phyloP scores from a whole-genome alignment of 139 green algal genomes.

The Zygnema circumcarinatum region DNA sequence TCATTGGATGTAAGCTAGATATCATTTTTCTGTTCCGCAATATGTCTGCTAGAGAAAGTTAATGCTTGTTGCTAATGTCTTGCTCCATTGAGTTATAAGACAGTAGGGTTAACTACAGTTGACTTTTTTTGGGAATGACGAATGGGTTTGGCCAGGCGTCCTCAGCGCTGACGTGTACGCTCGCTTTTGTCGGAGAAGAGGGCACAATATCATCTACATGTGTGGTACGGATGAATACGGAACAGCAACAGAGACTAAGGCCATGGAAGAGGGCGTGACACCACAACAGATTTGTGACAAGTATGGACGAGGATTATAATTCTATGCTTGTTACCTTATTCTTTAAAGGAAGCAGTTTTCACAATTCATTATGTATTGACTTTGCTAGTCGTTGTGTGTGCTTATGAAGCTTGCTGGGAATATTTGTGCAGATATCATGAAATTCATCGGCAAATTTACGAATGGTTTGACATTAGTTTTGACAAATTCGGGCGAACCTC shows the following conservation, averaged over 20 bases:
- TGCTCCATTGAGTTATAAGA: slow-evolving; percentile 97
- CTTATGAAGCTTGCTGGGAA: neutral
- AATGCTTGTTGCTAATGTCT: slow-evolving; percentile 98
- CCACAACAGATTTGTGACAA: slow-evolving; percentile 96
- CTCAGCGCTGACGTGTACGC: slow-evolving; percentile 93
- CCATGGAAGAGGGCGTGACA: slow-evolving; percentile 91
- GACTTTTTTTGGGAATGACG: no score
- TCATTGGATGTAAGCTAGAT: slow-evolving; percentile 85
- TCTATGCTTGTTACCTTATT: neutral
- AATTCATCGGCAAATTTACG: slow-evolving; percentile 91
- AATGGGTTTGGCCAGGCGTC: slow-evolving; percentile 65
- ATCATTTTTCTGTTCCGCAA: neutral
- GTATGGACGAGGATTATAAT: slow-evolving; percentile 45
- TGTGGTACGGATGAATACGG: slow-evolving; percentile 99
- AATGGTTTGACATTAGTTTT: slow-evolving; percentile 96
- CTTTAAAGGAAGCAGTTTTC: neutral
- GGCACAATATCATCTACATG: slow-evolving; percentile 88
- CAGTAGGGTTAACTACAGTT: no score
- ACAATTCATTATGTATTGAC: neutral
- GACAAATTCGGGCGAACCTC: slow-evolving; percentile 95
- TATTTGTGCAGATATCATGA: slow-evolving; percentile 79
- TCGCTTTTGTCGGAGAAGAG: slow-evolving; percentile 83
- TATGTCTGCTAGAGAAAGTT: no score
- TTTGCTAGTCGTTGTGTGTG: neutral
- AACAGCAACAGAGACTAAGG: slow-evolving; percentile 98